Conservation (phyloP, 139 green algal species). For the Micractinium conductrix region DNA sequence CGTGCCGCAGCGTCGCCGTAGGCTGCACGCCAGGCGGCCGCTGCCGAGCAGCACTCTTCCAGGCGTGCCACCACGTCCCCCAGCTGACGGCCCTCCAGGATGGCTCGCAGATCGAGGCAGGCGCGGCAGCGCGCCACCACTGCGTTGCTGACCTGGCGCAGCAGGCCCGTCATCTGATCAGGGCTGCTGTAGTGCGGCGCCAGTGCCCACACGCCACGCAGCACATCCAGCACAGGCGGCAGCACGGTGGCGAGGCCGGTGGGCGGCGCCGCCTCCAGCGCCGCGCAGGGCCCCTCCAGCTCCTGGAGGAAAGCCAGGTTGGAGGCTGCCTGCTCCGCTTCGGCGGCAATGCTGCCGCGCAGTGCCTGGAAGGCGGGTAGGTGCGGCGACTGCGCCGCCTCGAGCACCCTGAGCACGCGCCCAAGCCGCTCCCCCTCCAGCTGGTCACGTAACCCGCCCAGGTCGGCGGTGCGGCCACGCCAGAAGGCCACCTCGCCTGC, state of each 20-base stretch:
- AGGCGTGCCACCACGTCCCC: constrained; percentile 44
- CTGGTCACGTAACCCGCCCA: constrained; percentile 78
- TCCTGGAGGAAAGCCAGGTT: constrained; percentile 83
- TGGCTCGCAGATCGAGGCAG: constrained; percentile 67
- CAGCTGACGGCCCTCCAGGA: constrained; percentile 71
- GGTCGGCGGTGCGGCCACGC: constrained; percentile 74
- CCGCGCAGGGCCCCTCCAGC: constrained; percentile 77
- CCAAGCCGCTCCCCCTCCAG: constrained; percentile 51
- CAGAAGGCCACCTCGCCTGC: constrained; percentile 90
- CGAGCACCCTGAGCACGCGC: constrained; percentile 59
- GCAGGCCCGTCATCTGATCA: constrained; percentile 82
- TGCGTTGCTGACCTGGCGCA: constrained; percentile 85
- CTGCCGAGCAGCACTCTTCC: constrained; percentile 52
- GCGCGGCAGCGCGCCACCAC: constrained; percentile 88
- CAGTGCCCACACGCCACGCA: constrained; percentile 89
- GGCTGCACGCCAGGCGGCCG: constrained; percentile 31
- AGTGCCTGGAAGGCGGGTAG: constrained; percentile 79
- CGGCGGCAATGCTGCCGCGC: constrained; percentile 71
- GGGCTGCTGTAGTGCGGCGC: constrained; percentile 88
- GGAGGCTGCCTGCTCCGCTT: constrained; percentile 80
- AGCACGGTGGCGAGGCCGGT: constrained; percentile 73
- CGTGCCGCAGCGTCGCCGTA: not conserved
- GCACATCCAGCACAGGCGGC: constrained; percentile 76
- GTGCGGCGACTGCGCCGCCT: constrained; percentile 76
- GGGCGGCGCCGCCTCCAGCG: not conserved